Percentiles rank a stretch among this genome's conserved stretches.
Evolutionary conservation across 306 rosid species (phyloP).

Genomic region (Rosa persica): DNA sequence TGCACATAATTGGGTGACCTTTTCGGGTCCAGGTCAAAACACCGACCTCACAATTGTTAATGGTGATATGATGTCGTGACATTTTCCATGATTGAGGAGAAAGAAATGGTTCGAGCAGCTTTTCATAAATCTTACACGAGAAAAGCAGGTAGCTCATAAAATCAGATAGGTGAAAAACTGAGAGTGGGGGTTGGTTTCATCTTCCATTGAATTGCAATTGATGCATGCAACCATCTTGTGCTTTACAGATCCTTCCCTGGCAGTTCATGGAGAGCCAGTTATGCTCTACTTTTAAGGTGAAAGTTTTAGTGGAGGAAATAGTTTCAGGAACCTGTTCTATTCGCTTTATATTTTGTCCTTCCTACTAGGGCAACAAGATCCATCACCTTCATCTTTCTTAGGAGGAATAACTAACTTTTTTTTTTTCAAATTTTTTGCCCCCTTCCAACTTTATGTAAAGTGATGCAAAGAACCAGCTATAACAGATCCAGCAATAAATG

Average conservation of each 20-base stretch:
- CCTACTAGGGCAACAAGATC: neutral
- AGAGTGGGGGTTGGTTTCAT: constrained; percentile 42
- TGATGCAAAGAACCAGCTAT: neutral
- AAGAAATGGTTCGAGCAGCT: constrained; percentile 16
- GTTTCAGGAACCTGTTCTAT: neutral
- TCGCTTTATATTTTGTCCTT: constrained; percentile 5
- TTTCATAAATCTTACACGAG: constrained; percentile 26
- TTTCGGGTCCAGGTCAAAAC: too few species aligned
- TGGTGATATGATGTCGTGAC: too few species aligned
- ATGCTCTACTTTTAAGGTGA: constrained; percentile 9
- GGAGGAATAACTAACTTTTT: neutral
- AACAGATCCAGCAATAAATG: neutral
- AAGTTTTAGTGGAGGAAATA: neutral
- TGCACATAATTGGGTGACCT: too few species aligned
- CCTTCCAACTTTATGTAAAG: neutral
- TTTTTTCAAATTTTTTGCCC: neutral
- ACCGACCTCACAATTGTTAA: too few species aligned
- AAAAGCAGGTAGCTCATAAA: constrained; percentile 23
- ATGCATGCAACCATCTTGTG: constrained; percentile 5
- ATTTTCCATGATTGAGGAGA: constrained; percentile 12
- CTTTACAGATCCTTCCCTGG: constrained; percentile 13
- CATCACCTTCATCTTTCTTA: neutral
- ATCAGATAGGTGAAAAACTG: constrained; percentile 9
- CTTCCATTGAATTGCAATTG: constrained; percentile 26
- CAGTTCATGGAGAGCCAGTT: neutral